phyloP scores from a whole-genome alignment of 2,329 filamentous ascomycete genomes.

The Neofusicoccum umdonicola region DNA sequence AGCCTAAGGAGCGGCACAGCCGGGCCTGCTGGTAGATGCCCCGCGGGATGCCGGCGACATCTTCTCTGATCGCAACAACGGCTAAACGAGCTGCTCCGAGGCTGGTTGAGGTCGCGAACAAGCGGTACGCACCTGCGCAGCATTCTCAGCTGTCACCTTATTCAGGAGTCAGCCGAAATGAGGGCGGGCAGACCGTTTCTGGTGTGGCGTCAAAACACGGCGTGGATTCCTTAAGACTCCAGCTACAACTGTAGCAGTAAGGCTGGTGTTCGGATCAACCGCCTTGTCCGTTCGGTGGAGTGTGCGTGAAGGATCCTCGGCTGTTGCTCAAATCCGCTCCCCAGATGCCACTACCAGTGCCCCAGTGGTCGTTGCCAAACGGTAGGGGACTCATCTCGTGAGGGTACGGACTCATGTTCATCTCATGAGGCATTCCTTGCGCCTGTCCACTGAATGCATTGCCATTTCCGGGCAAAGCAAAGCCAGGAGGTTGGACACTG shows the following conservation, averaged over 20 bases:
- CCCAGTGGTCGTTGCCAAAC: conserved; percentile 41
- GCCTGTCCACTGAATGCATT: conserved; percentile 21
- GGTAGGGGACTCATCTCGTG: conserved; percentile 35
- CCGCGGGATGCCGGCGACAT: neutral
- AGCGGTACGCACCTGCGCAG: neutral
- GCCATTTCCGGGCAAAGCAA: neutral
- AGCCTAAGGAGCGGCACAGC: neutral
- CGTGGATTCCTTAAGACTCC: neutral
- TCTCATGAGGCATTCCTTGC: conserved; percentile 23
- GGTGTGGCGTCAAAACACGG: neutral
- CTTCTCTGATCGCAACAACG: neutral
- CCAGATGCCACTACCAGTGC: conserved; percentile 36
- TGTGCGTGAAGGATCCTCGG: conserved; percentile 29
- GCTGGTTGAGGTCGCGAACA: neutral
- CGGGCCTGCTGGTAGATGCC: neutral
- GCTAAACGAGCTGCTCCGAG: neutral
- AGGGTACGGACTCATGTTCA: conserved; percentile 33
- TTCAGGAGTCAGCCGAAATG: neutral
- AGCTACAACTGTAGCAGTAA: neutral
- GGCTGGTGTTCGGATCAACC: conserved; percentile 29
- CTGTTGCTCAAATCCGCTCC: conserved; percentile 29
- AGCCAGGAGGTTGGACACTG: neutral
- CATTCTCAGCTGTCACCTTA: neutral
- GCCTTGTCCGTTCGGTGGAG: conserved; percentile 37
- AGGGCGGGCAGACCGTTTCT: neutral